Evolutionary conservation across 2,329 filamentous ascomycete genomes (phyloP).

Genomic region (Colletotrichum tanaceti): DNA sequence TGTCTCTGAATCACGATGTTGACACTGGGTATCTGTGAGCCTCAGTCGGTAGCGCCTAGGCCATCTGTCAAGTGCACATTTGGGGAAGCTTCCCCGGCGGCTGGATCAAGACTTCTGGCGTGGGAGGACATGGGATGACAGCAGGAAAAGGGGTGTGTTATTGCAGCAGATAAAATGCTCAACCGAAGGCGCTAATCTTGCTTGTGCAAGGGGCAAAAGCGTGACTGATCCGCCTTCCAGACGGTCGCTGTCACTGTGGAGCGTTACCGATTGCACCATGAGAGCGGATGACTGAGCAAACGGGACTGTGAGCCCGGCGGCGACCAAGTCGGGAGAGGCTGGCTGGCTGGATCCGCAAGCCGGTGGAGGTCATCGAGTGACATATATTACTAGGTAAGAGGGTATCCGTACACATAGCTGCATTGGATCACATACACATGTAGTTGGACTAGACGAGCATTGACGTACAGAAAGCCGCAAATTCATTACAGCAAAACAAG

Average conservation of each 20-base stretch:
- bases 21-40: slow-evolving; percentile 4
- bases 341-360: not conserved
- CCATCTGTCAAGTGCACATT: not conserved
- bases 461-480: not conserved
- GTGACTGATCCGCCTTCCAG: slow-evolving; percentile 7
- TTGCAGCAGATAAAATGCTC: slow-evolving; percentile 17
- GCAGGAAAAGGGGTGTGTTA: slow-evolving; percentile 28
- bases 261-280: slow-evolving; percentile 23
- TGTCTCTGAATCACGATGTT: not conserved
- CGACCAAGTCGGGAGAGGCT: slow-evolving; percentile 2
- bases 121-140: slow-evolving; percentile 37
- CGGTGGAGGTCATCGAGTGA: not conserved
- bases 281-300: not conserved
- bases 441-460: not conserved
- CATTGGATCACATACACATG: slow-evolving; percentile 4
- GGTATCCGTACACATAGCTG: slow-evolving; percentile 11
- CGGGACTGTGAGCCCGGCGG: not conserved
- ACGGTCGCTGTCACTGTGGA: slow-evolving; percentile 25
- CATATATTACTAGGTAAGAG: not conserved
- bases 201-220: slow-evolving; percentile 19
- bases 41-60: not conserved
- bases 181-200: slow-evolving; percentile 30
- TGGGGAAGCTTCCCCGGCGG: slow-evolving; percentile 11
- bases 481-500: slow-evolving; percentile 15
- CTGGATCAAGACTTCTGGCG: slow-evolving; percentile 28